These are phyloP conservation scores for Pisolithus marmoratus DNA, from an alignment of 768 basidiomycete genomes.

Conservation along the genomic window DNA sequence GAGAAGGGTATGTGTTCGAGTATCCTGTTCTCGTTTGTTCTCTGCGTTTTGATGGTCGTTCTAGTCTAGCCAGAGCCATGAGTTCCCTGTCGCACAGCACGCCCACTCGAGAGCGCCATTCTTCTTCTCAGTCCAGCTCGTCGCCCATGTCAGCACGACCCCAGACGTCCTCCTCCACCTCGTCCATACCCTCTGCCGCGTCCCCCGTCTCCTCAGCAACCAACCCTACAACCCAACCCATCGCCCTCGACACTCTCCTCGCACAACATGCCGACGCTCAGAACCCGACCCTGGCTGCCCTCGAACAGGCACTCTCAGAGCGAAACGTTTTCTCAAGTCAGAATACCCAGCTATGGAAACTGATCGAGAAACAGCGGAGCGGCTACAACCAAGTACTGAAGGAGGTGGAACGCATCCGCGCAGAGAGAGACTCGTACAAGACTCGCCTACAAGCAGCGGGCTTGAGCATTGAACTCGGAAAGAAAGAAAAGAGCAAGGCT, in stretches of 20 bases:
- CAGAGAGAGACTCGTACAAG: conserved; percentile 66
- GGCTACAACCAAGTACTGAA: conserved; percentile 78
- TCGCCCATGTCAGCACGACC: conserved; percentile 29
- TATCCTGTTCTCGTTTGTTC: too few species aligned
- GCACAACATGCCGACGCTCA: conserved; percentile 44
- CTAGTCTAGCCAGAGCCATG: background rate
- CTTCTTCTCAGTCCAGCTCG: conserved; percentile 15
- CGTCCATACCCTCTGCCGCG: conserved; percentile 21
- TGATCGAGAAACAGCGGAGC: conserved; percentile 85
- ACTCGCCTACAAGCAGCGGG: conserved; percentile 27
- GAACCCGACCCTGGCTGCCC: conserved; percentile 53
- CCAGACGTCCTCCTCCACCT: conserved; percentile 25
- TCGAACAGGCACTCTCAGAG: conserved; percentile 74
- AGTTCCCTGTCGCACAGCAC: conserved; percentile 12
- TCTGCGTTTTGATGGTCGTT: too few species aligned
- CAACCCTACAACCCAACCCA: conserved; percentile 23
- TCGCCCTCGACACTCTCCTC: conserved; percentile 52
- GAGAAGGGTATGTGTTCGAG: too few species aligned
- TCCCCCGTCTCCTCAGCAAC: conserved; percentile 23
- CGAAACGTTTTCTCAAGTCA: conserved; percentile 76
- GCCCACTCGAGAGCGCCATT: conserved; percentile 19
- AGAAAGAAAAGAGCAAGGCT: conserved; percentile 18
- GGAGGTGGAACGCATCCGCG: conserved; percentile 79
- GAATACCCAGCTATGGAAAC: conserved; percentile 91
- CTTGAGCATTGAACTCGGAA: conserved; percentile 35